Conservation (phyloP, 371 early-diverging fungal genomes). For the Rhizopus microsporus region DNA sequence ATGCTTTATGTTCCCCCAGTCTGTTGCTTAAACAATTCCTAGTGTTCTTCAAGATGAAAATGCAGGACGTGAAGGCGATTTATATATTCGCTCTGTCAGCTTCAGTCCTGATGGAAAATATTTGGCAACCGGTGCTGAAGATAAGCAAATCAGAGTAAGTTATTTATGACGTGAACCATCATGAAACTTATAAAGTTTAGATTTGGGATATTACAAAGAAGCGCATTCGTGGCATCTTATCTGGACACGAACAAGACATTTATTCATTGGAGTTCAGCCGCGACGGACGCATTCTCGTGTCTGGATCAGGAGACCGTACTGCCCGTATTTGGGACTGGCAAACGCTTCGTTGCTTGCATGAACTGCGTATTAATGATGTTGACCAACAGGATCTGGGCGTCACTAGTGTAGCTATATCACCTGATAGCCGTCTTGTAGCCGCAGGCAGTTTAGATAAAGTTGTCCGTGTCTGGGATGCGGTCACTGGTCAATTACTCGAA, state of each 20-base stretch:
- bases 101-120: conserved; percentile 93
- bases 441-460: conserved; percentile 92
- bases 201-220: conserved; percentile 81
- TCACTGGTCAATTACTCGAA: conserved; percentile 79
- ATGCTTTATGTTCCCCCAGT: background rate
- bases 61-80: conserved; percentile 74
- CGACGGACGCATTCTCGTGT: conserved; percentile 90
- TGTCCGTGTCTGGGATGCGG: conserved; percentile 93
- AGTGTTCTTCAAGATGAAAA: conserved; percentile 80
- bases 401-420: conserved; percentile 91
- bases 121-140: conserved; percentile 97
- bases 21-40: background rate
- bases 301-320: conserved; percentile 95
- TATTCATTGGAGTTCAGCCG: conserved; percentile 95
- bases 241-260: conserved; percentile 97
- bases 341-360: conserved; percentile 69
- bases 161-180: background rate
- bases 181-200: conserved; percentile 26
- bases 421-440: conserved; percentile 80
- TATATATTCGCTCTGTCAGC: conserved; percentile 95
- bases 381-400: conserved; percentile 92
- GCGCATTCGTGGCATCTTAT: conserved; percentile 66
- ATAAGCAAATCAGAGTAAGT: conserved; percentile 86
- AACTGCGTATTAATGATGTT: conserved; percentile 78
- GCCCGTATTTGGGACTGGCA: conserved; percentile 89